These are phyloP conservation scores for Coniferiporia weirii DNA, from an alignment of 1,284 basidiomycete species.

Conservation along the genomic window DNA sequence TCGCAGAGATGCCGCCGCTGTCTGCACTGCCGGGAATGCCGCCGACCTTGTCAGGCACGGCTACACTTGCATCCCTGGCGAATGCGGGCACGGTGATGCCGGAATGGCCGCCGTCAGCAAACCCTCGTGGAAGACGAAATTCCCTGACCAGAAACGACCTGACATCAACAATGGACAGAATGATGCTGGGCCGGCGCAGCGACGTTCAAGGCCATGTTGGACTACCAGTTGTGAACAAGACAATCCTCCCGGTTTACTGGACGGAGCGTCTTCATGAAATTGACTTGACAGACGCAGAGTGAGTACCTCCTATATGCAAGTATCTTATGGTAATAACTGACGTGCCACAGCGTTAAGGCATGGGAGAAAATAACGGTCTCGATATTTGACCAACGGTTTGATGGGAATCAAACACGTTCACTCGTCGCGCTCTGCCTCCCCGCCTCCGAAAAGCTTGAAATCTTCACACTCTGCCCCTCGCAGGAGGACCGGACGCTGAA, in stretches of 20 bases:
- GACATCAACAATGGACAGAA: slow-evolving; percentile 57
- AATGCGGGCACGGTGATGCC: slow-evolving; percentile 30
- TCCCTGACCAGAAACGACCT: slow-evolving; percentile 52
- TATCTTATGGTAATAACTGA: neutral
- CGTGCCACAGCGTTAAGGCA: slow-evolving; percentile 30
- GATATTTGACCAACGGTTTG: slow-evolving; percentile 63
- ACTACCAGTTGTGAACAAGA: slow-evolving; percentile 44
- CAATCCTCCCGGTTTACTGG: slow-evolving; percentile 67
- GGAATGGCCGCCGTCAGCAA: slow-evolving; percentile 22
- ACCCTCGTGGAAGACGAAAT: slow-evolving; percentile 31
- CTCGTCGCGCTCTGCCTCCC: slow-evolving; percentile 58
- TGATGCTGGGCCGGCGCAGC: slow-evolving; percentile 45
- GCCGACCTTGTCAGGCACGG: slow-evolving; percentile 38
- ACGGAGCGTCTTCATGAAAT: slow-evolving; percentile 53
- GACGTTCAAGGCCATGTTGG: slow-evolving; percentile 34
- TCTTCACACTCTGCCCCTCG: slow-evolving; percentile 22
- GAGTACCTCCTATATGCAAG: slow-evolving; percentile 28
- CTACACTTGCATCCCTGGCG: slow-evolving; percentile 48
- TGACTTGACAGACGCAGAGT: slow-evolving; percentile 48
- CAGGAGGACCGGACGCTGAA: slow-evolving; percentile 37
- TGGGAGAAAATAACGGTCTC: slow-evolving; percentile 49
- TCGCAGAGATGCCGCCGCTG: slow-evolving; percentile 21
- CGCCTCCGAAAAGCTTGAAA: slow-evolving; percentile 37
- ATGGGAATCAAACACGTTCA: slow-evolving; percentile 44
- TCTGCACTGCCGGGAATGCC: slow-evolving; percentile 20